Percentiles rank a stretch among this genome's conserved stretches.
phyloP scores from a whole-genome alignment of 352 stramenopile genomes.

The Aphanomyces euteiches region DNA sequence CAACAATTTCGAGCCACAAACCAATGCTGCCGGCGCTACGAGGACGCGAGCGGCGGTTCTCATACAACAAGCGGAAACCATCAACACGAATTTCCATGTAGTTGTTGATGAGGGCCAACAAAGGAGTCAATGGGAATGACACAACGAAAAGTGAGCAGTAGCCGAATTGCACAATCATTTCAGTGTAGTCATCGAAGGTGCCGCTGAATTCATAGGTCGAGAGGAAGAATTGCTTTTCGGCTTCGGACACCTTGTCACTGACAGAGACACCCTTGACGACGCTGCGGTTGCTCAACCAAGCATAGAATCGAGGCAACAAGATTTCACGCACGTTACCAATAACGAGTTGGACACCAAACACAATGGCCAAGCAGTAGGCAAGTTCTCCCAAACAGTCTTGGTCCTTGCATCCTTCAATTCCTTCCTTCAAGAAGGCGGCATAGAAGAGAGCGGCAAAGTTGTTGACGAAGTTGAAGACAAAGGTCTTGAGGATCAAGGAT shows the following conservation, averaged over 20 bases:
- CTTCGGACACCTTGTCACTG: slow-evolving; percentile 41
- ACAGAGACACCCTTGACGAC: slow-evolving; percentile 49
- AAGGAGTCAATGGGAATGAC: slow-evolving; percentile 89
- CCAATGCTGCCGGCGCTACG: slow-evolving; percentile 84
- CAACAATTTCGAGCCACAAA: slow-evolving; percentile 90
- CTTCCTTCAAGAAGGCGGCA: slow-evolving; percentile 90
- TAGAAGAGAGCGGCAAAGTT: slow-evolving; percentile 94
- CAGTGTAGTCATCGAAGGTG: slow-evolving; percentile 92
- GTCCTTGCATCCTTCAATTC: slow-evolving; percentile 65
- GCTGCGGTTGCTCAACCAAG: slow-evolving; percentile 66
- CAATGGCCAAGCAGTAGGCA: slow-evolving; percentile 86
- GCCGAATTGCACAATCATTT: slow-evolving; percentile 88
- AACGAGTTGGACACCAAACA: slow-evolving; percentile 87
- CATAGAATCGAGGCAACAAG: slow-evolving; percentile 66
- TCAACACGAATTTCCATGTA: slow-evolving; percentile 91
- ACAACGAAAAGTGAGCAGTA: slow-evolving; percentile 89
- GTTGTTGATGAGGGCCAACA: slow-evolving; percentile 91
- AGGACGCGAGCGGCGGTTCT: slow-evolving; percentile 74
- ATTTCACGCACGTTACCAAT: slow-evolving; percentile 78
- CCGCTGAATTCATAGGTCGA: slow-evolving; percentile 78
- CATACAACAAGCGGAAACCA: slow-evolving; percentile 79
- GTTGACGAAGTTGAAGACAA: slow-evolving; percentile 96
- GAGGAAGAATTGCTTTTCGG: slow-evolving; percentile 74
- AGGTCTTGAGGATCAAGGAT: slow-evolving; percentile 91
- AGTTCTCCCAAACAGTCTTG: slow-evolving; percentile 85